Conservation (phyloP, 78 protist species). For the Dictyostelium citrinum region DNA sequence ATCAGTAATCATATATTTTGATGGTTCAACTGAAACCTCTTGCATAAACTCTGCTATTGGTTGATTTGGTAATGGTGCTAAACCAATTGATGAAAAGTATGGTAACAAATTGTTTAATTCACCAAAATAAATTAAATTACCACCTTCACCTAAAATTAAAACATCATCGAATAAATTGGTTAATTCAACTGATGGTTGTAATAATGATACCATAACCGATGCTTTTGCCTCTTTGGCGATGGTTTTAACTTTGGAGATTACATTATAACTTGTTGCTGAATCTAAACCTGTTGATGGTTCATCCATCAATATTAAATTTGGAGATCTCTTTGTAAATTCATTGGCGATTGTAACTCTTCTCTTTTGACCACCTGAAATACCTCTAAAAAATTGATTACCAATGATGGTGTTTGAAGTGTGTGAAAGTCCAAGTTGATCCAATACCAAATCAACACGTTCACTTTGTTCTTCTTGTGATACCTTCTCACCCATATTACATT, state of each 20-base stretch:
- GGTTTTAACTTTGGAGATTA: constrained; percentile 4
- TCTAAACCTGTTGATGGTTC: constrained; percentile 79
- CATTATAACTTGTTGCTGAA: constrained; percentile 14
- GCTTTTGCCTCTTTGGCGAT: constrained; percentile 45
- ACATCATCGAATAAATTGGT: constrained; percentile 75
- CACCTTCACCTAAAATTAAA: constrained; percentile 46
- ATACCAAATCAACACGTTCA: constrained; percentile 59
- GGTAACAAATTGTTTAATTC: not conserved
- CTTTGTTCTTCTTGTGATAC: not conserved
- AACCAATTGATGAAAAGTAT: constrained; percentile 47
- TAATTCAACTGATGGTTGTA: constrained; percentile 76
- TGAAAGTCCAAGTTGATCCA: constrained; percentile 50
- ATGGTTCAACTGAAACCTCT: constrained; percentile 39
- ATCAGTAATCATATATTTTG: not conserved
- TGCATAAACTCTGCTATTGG: constrained; percentile 76
- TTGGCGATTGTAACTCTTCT: constrained; percentile 80
- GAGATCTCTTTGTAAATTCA: constrained; percentile 81
- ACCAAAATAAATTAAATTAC: constrained; percentile 61
- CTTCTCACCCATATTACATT: constrained; percentile 63
- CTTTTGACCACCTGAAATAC: constrained; percentile 85
- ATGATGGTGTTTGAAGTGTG: constrained; percentile 66
- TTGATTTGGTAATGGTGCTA: constrained; percentile 33
- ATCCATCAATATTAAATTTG: constrained; percentile 78
- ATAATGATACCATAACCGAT: constrained; percentile 34
- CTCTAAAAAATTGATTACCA: constrained; percentile 74